Conservation (phyloP, 495 filamentous ascomycete genomes). For the Aspergillus haitiensis region DNA sequence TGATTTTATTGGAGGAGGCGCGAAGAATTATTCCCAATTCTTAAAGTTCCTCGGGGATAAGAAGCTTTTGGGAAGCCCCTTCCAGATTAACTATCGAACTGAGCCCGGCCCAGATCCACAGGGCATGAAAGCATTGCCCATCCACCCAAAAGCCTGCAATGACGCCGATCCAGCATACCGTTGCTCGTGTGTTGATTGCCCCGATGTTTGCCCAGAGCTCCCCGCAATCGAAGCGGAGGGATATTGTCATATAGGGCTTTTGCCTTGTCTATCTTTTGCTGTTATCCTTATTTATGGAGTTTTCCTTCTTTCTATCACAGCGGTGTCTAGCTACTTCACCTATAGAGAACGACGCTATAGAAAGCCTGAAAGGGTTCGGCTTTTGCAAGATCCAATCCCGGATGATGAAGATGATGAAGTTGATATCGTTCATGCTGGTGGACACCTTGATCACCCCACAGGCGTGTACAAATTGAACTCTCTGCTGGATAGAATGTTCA, state of each 20-base stretch:
- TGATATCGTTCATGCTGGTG: conserved; percentile 70
- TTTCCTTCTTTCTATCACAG: conserved; percentile 65
- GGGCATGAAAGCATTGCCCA: conserved; percentile 63
- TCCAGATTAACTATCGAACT: conserved; percentile 91
- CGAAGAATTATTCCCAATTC: conserved; percentile 82
- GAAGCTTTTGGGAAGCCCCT: conserved; percentile 84
- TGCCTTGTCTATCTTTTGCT: conserved; percentile 89
- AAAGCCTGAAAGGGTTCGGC: conserved; percentile 74
- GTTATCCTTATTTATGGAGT: conserved; percentile 84
- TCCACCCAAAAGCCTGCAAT: conserved; percentile 80
- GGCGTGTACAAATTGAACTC: conserved; percentile 77
- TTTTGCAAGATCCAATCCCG: conserved; percentile 79
- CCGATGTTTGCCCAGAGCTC: conserved; percentile 76
- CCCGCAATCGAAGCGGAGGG: conserved; percentile 65
- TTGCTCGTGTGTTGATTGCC: conserved; percentile 93
- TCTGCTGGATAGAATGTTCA: conserved; percentile 75
- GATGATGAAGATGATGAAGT: conserved; percentile 87
- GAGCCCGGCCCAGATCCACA: conserved; percentile 50
- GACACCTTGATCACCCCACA: conserved; percentile 65
- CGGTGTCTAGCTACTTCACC: conserved; percentile 69
- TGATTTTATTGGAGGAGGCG: conserved; percentile 91
- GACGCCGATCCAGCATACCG: conserved; percentile 79
- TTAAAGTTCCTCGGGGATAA: conserved; percentile 91
- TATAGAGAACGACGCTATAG: conserved; percentile 69
- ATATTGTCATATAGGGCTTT: conserved; percentile 76